Conservation (phyloP, 345 rosid species). For the Populus euphratica region DNA sequence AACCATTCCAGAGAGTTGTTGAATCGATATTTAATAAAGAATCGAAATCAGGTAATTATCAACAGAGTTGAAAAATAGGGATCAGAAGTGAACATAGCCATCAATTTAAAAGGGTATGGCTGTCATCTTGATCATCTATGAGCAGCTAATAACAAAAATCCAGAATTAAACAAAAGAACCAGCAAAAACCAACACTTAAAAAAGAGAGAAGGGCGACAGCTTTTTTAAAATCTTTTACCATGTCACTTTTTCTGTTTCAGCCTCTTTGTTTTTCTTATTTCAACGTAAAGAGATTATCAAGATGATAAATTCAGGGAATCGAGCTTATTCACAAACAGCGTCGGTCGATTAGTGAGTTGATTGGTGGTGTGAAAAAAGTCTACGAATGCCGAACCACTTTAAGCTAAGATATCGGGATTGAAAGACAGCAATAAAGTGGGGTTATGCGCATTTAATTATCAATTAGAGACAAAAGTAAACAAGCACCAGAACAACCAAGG, state of each 20-base stretch:
- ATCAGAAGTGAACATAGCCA: too few species aligned
- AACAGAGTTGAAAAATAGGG: too few species aligned
- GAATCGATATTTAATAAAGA: too few species aligned
- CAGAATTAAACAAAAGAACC: too few species aligned
- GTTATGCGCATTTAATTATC: conserved; percentile 4
- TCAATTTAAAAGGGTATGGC: too few species aligned
- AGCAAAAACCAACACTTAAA: too few species aligned
- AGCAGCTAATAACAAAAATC: too few species aligned
- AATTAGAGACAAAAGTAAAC: conserved; percentile 28
- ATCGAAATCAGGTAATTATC: too few species aligned
- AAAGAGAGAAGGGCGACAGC: too few species aligned
- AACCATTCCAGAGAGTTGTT: too few species aligned
- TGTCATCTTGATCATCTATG: too few species aligned
- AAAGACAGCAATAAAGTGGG: conserved; percentile 9
- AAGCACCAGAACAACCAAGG: conserved; percentile 9
- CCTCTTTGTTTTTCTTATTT: background rate
- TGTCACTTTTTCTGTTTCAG: background rate
- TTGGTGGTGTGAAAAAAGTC: background rate
- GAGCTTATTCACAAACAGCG: background rate
- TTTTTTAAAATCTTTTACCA: too few species aligned
- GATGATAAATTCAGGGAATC: background rate
- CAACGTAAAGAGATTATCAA: background rate
- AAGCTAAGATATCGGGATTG: background rate
- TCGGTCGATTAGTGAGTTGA: conserved; percentile 1
- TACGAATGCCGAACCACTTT: background rate